Conservation (phyloP, 1,139 yeast species). For the Pichia sp. region DNA sequence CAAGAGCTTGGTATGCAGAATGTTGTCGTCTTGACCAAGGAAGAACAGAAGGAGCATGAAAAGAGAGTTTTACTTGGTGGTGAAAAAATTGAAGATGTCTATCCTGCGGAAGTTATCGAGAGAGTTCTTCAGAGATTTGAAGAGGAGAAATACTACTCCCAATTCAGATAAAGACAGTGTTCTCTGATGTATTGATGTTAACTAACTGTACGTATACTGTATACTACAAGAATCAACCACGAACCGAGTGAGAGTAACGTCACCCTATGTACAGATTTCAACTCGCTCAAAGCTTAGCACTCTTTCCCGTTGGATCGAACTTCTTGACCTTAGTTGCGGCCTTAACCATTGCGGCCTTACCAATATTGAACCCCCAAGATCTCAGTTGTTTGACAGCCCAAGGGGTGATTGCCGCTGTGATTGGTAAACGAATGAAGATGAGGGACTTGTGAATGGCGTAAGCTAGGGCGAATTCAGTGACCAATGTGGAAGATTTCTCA, state of each 20-base stretch:
- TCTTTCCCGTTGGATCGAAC: too few relatives aligned
- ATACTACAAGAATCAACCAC: too few relatives aligned
- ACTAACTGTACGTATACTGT: too few relatives aligned
- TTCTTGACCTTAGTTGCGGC: too few relatives aligned
- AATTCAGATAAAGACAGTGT: slow-evolving; percentile 34
- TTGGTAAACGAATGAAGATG: slow-evolving; percentile 73
- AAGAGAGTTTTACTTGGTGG: slow-evolving; percentile 61
- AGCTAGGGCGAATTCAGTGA: slow-evolving; percentile 81
- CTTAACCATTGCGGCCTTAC: too few relatives aligned
- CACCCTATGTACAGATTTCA: too few relatives aligned
- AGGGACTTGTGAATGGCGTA: slow-evolving; percentile 90
- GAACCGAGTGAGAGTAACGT: too few relatives aligned
- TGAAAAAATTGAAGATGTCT: slow-evolving; percentile 54
- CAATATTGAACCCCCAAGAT: slow-evolving; percentile 76
- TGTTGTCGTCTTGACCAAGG: slow-evolving; percentile 80
- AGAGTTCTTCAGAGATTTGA: slow-evolving; percentile 56
- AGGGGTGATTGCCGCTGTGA: slow-evolving; percentile 92
- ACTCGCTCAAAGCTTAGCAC: too few relatives aligned
- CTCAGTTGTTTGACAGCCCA: slow-evolving; percentile 58
- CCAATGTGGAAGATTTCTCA: slow-evolving; percentile 31
- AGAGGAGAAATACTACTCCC: slow-evolving; percentile 68
- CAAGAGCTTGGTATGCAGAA: slow-evolving; percentile 57
- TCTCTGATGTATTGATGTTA: too few relatives aligned
- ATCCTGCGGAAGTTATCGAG: slow-evolving; percentile 51
- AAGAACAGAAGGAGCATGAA: slow-evolving; percentile 79